Base-by-base conservation (phyloP, 192 early-diverging fungal species). In the Coemansia sp. region DNA sequence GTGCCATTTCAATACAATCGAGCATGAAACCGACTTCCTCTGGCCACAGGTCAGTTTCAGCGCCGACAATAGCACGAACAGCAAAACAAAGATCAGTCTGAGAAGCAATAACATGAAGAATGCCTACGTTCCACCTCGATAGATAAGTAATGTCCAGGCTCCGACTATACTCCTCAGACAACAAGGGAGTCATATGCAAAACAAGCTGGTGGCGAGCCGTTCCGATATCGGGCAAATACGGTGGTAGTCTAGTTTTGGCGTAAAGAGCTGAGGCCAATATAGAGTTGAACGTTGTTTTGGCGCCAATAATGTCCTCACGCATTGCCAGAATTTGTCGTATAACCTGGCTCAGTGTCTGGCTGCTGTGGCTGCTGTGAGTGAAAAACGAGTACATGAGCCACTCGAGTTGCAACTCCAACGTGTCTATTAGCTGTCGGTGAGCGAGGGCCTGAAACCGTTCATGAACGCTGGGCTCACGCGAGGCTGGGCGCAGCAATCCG, bases 271-370 rank as follows among this genome's bases (percentile, higher is more conserved):
- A 62, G 0, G 72, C 72, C 32, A 80, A 44, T 0, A 72, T 69
- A 44, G 63, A 69, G 55, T 80, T 80, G 36, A 80, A 80, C 2
- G 60, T 58, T 1, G 62, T 66, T 15, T 80, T 80, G 3, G 73
- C 70, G 7, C 78, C 78, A 17, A 80, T 39, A 48, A 80, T 75
- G 36, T 80, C 78, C 56, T 80, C 78, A n/a, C 78, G 78, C 74
- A 75, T 71, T 2, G 64, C 46, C 42, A 75, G 48, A 1, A 67
- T 63, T 22, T 55, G 61, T 2, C 77, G 68, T 38, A 80, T 80
- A 36, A 70, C 64, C 2, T 44, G 44, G 20, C 72, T 53, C 46
- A 79, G 61, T 17, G 34, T 53, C 1, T 55, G 38, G 0, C 64
- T 48, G 8, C 22, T 55, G 12, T 22, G 55, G 29, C 32, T 48